Base-by-base conservation (phyloP, 176 grass and related monocot species). In the Rhipidocladum racemiflorum region DNA sequence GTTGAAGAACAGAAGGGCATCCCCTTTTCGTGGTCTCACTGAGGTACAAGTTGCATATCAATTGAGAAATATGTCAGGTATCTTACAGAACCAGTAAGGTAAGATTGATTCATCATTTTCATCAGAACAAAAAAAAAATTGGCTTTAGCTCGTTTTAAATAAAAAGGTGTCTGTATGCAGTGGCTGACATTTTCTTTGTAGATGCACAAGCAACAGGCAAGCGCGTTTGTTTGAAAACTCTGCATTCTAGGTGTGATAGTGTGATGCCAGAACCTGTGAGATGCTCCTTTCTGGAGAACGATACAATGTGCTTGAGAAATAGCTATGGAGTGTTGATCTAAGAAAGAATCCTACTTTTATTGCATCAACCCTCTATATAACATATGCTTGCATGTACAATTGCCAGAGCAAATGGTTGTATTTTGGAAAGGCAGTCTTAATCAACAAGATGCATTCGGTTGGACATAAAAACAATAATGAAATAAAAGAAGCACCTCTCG, bases 1-100 rank as follows among this genome's bases (percentile, higher is more conserved):
- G 77, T 87, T 99, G 89, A 99, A 99, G 90, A 99, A 93, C 68
- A 99, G 85, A 54, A 99, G 85, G 0, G 96, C 96, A 14, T 99
- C 85, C 23, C 96, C 93, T 90, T 78, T 95, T 43, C 85, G 88
- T 46, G 96, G 91, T 89, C 90, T 95, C 81, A 95, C 96, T 99
- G 38, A 74, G 83, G 36, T 46, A 64, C 3, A 25, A 38, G 10
- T 62, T 44, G 28, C 18, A 66, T 39, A 77, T 40, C 45, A 68
- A 50, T 66, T 79, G 75, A 45, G 29, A 89, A 72, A 45, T 44
- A 69, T 75, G 34, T 48, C 59, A 51, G 25, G 65, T 65, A 35
- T 21, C 72, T 29, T 74, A 17, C 6, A 61, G 46, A 49, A 17
- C 13, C 3, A 17, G 46, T 4, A 9, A 30, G 24, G 44, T 29